Conservation (phyloP, 108 stramenopile species). For the Pseudonitzschia delicatissima region DNA sequence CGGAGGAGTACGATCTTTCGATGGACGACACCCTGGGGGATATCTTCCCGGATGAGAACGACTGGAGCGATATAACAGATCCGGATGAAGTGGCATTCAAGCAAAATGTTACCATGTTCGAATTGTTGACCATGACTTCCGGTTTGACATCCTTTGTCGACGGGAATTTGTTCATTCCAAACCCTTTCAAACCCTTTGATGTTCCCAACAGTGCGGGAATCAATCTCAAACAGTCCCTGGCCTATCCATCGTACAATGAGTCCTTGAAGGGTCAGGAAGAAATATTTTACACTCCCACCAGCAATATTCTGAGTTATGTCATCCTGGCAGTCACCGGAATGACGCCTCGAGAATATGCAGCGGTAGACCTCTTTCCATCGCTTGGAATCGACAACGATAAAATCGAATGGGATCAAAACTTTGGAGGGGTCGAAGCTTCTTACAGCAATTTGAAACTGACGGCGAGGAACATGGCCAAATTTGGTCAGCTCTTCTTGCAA, state of each 20-base stretch:
- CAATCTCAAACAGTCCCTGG: neutral
- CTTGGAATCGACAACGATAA: neutral
- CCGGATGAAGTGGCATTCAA: neutral
- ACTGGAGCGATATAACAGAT: neutral
- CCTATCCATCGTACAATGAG: neutral
- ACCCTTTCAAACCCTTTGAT: too few relatives aligned
- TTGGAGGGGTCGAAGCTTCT: neutral
- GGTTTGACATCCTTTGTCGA: neutral
- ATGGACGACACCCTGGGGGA: neutral
- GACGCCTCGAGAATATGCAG: neutral
- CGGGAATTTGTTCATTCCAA: too few relatives aligned
- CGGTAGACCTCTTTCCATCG: neutral
- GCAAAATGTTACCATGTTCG: neutral
- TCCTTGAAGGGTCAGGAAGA: neutral
- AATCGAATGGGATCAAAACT: neutral
- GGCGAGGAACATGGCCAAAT: neutral
- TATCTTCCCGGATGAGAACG: neutral
- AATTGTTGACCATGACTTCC: neutral
- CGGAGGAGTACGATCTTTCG: neutral
- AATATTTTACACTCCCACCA: neutral
- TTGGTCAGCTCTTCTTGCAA: neutral
- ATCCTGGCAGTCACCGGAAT: neutral
- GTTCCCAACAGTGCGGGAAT: neutral
- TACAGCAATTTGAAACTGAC: neutral
- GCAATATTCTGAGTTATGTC: neutral